These are phyloP conservation scores for Trifolium pratense DNA, from an alignment of 306 rosid species.

Conservation along the genomic window DNA sequence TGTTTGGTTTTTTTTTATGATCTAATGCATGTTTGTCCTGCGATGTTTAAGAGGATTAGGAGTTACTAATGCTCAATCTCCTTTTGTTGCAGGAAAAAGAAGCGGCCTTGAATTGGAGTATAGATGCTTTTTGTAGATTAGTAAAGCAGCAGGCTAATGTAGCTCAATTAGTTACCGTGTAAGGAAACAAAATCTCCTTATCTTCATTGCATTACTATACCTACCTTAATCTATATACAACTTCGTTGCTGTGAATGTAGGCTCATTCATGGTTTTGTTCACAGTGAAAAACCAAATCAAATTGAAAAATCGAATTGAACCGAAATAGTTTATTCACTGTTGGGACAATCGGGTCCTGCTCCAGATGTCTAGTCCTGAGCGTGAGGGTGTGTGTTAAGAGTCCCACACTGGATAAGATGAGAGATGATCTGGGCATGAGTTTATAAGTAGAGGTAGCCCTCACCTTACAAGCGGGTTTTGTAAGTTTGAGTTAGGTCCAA, in stretches of 20 bases:
- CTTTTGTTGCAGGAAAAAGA: constrained; percentile 90
- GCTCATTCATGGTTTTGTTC: neutral
- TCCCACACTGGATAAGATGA: no score
- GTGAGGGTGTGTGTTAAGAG: no score
- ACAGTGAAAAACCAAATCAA: neutral
- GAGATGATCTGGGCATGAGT: no score
- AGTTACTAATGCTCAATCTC: constrained; percentile 43
- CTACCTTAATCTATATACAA: constrained; percentile 37
- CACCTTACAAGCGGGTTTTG: no score
- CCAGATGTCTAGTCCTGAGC: no score
- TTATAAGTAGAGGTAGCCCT: no score
- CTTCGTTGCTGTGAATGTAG: constrained; percentile 28
- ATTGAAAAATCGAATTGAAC: no score
- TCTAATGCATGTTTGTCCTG: constrained; percentile 25
- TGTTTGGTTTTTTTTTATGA: constrained; percentile 31
- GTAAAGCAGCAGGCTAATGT: constrained; percentile 88
- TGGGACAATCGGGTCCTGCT: no score
- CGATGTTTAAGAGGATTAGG: constrained; percentile 5
- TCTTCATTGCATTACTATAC: constrained; percentile 41
- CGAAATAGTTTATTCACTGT: no score
- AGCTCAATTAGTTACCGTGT: constrained; percentile 95
- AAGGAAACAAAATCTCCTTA: constrained; percentile 47
- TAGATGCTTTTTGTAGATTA: constrained; percentile 98
- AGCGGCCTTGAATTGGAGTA: constrained; percentile 89
- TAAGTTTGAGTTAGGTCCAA: no score